Percentiles rank a stretch among this genome's conserved stretches.
phyloP scores from a whole-genome alignment of 371 early-diverging fungal species.

The Mucor lusitanicus region DNA sequence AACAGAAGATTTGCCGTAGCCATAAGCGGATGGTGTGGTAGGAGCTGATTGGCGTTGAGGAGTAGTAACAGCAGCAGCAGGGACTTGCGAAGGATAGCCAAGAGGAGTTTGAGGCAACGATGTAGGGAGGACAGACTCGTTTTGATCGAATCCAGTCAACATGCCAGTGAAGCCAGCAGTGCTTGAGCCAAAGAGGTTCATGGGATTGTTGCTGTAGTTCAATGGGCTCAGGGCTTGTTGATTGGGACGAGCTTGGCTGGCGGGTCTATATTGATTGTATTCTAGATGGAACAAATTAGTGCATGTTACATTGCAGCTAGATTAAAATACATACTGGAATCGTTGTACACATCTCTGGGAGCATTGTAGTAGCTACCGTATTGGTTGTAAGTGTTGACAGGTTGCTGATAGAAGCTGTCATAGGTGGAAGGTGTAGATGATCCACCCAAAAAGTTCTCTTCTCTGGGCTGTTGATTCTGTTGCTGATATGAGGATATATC shows the following conservation, averaged over 20 bases:
- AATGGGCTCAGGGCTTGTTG: background rate
- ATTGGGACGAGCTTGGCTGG: background rate
- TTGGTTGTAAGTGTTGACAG: constrained; percentile 3
- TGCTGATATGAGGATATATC: background rate
- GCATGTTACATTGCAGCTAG: background rate
- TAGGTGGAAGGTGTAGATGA: background rate
- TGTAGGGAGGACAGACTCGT: background rate
- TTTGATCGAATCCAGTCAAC: constrained; percentile 6
- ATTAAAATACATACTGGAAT: constrained; percentile 11
- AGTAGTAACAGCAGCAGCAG: background rate
- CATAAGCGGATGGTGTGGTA: background rate
- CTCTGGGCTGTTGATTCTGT: background rate
- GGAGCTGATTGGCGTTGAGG: constrained; percentile 1
- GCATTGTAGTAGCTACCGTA: background rate
- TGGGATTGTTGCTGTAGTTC: background rate
- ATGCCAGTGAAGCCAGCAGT: constrained; percentile 1
- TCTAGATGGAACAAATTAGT: constrained; percentile 3
- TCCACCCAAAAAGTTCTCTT: constrained; percentile 17
- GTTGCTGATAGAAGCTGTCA: constrained; percentile 11
- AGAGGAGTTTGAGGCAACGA: background rate
- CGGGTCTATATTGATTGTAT: constrained; percentile 6
- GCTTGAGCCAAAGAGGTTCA: constrained; percentile 5
- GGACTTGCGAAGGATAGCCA: background rate
- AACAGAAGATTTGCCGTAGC: constrained; percentile 8
- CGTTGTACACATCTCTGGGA: background rate